Conservation (phyloP, 2,329 filamentous ascomycete genomes). For the Fusarium tanahbumbuense region DNA sequence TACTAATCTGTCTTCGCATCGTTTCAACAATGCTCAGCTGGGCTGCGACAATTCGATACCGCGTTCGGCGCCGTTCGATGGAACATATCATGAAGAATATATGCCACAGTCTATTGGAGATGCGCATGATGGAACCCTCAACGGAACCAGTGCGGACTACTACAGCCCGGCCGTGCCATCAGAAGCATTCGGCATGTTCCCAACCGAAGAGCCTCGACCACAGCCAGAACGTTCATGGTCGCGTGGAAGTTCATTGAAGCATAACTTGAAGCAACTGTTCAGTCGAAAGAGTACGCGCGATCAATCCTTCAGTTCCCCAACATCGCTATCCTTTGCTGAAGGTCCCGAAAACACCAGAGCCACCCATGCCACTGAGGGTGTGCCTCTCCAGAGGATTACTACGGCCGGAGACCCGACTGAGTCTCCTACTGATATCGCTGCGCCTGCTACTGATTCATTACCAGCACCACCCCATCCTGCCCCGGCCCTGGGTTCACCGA, state of each 20-base stretch:
- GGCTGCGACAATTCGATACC: constrained; percentile 30
- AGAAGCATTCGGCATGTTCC: constrained; percentile 56
- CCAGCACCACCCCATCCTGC: constrained; percentile 23
- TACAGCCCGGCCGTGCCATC: constrained; percentile 57
- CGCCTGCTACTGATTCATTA: constrained; percentile 27
- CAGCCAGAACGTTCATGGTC: constrained; percentile 46
- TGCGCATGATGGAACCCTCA: constrained; percentile 49
- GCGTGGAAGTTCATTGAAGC: constrained; percentile 51
- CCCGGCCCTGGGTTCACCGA: constrained; percentile 41
- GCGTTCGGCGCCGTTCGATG: constrained; percentile 39
- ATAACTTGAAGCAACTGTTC: constrained; percentile 53
- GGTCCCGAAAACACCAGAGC: constrained; percentile 25
- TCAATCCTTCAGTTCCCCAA: constrained; percentile 46
- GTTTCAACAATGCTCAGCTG: constrained; percentile 19
- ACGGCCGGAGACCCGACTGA: constrained; percentile 44
- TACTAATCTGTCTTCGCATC: constrained; percentile 24
- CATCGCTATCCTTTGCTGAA: constrained; percentile 35
- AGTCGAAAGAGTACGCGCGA: constrained; percentile 51
- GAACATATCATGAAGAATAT: constrained; percentile 42
- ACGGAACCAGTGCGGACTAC: constrained; percentile 55
- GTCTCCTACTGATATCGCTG: constrained; percentile 49
- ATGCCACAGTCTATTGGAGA: constrained; percentile 46
- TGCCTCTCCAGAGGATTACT: constrained; percentile 40
- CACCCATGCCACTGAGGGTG: constrained; percentile 24
- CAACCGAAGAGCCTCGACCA: constrained; percentile 41